These are phyloP conservation scores for Avicennia marina DNA, from an alignment of 257 asterid species.

Conservation along the genomic window DNA sequence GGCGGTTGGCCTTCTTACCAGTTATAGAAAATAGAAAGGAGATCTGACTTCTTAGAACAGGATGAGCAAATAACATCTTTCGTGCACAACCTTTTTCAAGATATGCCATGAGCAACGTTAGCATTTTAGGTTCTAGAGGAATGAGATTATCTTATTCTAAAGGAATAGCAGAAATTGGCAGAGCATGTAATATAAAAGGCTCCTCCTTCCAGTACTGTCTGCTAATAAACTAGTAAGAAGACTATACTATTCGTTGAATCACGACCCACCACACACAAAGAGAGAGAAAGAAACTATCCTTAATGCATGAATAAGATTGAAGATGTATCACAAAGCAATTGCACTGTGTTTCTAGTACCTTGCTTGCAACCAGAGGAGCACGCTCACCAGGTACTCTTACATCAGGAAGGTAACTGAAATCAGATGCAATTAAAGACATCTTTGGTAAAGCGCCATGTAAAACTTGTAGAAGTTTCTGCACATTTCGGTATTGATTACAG, in stretches of 20 bases:
- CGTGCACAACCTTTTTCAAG: too few species aligned
- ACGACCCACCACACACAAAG: too few species aligned
- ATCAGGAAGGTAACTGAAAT: constrained; percentile 93
- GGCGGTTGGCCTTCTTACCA: too few species aligned
- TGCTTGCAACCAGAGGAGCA: constrained; percentile 91
- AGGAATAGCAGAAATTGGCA: neutral
- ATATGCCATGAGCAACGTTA: neutral
- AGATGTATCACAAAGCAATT: neutral
- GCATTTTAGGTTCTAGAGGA: neutral
- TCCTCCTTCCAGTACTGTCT: too few species aligned
- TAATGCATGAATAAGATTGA: neutral
- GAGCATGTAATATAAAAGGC: neutral
- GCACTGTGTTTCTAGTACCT: constrained; percentile 38
- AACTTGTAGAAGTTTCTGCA: constrained; percentile 89
- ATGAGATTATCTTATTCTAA: neutral
- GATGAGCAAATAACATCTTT: too few species aligned
- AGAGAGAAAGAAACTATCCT: neutral
- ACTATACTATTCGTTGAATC: neutral
- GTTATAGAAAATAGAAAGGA: too few species aligned
- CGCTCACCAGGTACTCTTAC: constrained; percentile 88
- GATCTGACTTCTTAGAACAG: too few species aligned
- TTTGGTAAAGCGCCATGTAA: constrained; percentile 89
- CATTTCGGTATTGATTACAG: constrained; percentile 18
- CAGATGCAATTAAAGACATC: constrained; percentile 96
- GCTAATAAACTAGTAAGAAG: neutral